These are phyloP conservation scores for Pyricularia grisea DNA, from an alignment of 2,329 filamentous ascomycete genomes.

Conservation along the genomic window DNA sequence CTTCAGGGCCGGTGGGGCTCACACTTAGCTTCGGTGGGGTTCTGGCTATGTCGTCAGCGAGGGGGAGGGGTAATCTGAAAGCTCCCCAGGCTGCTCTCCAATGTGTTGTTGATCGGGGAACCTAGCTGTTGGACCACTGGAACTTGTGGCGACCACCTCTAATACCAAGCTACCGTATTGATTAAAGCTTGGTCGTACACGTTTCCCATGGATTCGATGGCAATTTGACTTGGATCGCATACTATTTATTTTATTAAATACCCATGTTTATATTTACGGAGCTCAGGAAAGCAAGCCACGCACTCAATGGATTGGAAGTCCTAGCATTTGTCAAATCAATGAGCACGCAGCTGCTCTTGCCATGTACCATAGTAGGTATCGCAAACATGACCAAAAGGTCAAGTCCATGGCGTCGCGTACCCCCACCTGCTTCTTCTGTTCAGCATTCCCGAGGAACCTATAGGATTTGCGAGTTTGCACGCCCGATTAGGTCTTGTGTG, in stretches of 20 bases:
- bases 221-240: not conserved
- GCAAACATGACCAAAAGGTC: not conserved
- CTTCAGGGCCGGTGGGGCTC: not conserved
- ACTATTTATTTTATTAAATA: not conserved
- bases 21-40: not conserved
- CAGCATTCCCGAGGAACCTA: not conserved
- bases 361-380: not conserved
- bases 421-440: not conserved
- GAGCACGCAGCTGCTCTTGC: not conserved
- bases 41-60: not conserved
- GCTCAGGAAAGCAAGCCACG: not conserved
- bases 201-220: not conserved
- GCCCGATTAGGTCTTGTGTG: no score
- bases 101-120: not conserved
- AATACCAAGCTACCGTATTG: not conserved
- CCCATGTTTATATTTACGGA: not conserved
- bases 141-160: not conserved
- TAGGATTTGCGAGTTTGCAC: not conserved
- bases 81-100: not conserved
- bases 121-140: not conserved
- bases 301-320: not conserved
- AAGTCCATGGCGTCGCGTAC: not conserved
- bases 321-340: not conserved
- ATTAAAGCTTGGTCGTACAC: not conserved
- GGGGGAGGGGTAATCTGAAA: not conserved